Evolutionary conservation across 2,329 filamentous ascomycete genomes (phyloP), one percentile per base, ranked within the genome.

Genomic region (Penicillium hesseltinei): DNA sequence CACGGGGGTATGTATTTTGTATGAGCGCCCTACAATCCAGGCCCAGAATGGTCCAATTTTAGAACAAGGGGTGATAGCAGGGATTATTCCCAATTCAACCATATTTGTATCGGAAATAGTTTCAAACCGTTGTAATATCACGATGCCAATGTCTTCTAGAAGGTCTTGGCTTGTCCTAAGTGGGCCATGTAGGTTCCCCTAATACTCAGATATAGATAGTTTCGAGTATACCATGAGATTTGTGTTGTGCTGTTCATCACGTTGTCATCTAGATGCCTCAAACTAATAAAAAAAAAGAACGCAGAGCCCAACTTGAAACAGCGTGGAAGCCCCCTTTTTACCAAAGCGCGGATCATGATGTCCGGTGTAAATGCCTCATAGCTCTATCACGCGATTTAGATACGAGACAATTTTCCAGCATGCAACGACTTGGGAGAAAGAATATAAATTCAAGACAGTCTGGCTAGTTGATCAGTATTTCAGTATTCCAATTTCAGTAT

Each of bases 81-180:
- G 27, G 27, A 19, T 21, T 27, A 43, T 9, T n/a, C 13, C 13
- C n/a, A 23, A 43, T 9, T 15, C 23, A 2, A 23, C n/a, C 11
- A 17, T n/a, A 5, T 15, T n/a, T 31, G 11, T 31, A 40, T 19
- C 11, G 11, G 11, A 31, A 25, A 21, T 39, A 5, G 38, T 33
- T 42, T n/a, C 11, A 25, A 17, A 5, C 9, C 29, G 29, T 31
- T 27, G 9, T n/a, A 43, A 40, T 25, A 19, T 11, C 49, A n/a
- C 35, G 5, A 40, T 49, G 35, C 25, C n/a, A 47, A 48, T 51
- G 10, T 33, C 44, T 60, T 61, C 59, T 57, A 42, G 51, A 54
- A 61, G 52, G 19, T 19, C 53, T 59, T 61, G 50, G 59, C 57
- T 39, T 40, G 15, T 33, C 13, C n/a, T 19, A 27, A 25, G 33